phyloP scores from a whole-genome alignment of 257 asterid genomes.

The Solanum chmielewskii region DNA sequence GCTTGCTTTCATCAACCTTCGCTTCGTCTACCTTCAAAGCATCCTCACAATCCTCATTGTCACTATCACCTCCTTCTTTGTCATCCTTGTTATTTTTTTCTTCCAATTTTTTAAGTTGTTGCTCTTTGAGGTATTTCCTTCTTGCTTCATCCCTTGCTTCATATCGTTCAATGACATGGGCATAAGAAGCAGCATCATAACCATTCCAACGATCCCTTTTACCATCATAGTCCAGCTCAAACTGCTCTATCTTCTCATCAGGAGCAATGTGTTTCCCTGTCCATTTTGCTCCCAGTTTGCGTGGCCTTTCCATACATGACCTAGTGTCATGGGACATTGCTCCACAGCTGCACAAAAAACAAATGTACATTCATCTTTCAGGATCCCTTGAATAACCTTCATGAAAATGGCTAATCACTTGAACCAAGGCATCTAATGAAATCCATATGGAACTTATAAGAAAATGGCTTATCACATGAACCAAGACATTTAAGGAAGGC shows the following conservation, averaged over 20 bases:
- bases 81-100: conserved; percentile 60
- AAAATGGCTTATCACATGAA: neutral
- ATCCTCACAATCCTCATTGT: conserved; percentile 75
- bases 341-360: conserved; percentile 61
- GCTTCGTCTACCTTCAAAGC: conserved; percentile 84
- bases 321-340: conserved; percentile 69
- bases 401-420: neutral
- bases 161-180: conserved; percentile 59
- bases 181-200: conserved; percentile 75
- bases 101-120: conserved; percentile 81
- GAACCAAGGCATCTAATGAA: neutral
- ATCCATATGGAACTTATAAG: neutral
- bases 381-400: neutral
- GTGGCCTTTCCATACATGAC: conserved; percentile 77
- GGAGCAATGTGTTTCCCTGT: conserved; percentile 62
- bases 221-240: conserved; percentile 92
- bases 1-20: conserved; percentile 94
- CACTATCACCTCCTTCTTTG: conserved; percentile 55
- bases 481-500: neutral
- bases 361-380: neutral
- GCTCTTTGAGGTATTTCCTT: conserved; percentile 67
- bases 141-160: conserved; percentile 98
- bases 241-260: conserved; percentile 83
- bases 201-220: conserved; percentile 97
- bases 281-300: conserved; percentile 72